Evolutionary conservation across 192 early-diverging fungal genomes (phyloP), one percentile per base, ranked within the genome.

Genomic region (Phycomyces nitens): DNA sequence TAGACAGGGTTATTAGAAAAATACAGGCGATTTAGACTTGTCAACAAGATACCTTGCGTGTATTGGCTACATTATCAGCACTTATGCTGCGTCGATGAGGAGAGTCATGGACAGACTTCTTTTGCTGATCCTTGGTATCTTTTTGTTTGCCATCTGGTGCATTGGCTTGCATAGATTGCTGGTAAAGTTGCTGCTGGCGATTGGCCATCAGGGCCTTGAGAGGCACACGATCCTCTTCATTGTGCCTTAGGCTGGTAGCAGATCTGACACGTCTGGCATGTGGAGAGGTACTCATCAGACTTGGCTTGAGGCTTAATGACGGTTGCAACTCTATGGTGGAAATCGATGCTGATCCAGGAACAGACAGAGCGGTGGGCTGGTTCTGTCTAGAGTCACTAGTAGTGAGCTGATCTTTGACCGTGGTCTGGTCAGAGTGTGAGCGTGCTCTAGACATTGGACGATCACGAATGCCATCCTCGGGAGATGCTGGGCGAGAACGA

Each of bases 191-290:
- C 22, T 74, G 72, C 0, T 66, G 44, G 3, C 44, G 65, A 29
- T 70, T 69, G 10, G 61, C 56, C 42, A 70, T 50, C 14, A 73
- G 54, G 12, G 67, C 58, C 60, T 82, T 84, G 12, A 76, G 26
- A 14, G 66, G 60, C 20, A 64, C 42, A n/a, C 68, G 53, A 40
- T 80, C 74, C 16, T 84, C 82, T 12, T 80, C 68, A 21, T 61
- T 56, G 15, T 59, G 64, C 38, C 75, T 62, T 26, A 82, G 58
- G 47, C 69, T 78, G 18, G 78, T 82, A 2, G 74, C 71, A 0
- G 83, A 84, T 29, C 83, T 64, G 22, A 77, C 70, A 42, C 81
- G 65, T 44, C 77, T 60, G 23, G 77, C 75, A 15, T 72, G 73
- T n/a, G 71, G 77, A 14, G 73, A 66, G 49, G 15, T 60, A 39